These are phyloP conservation scores for Solidago caesia DNA, from an alignment of 129 eudicot genomes.

Conservation along the genomic window DNA sequence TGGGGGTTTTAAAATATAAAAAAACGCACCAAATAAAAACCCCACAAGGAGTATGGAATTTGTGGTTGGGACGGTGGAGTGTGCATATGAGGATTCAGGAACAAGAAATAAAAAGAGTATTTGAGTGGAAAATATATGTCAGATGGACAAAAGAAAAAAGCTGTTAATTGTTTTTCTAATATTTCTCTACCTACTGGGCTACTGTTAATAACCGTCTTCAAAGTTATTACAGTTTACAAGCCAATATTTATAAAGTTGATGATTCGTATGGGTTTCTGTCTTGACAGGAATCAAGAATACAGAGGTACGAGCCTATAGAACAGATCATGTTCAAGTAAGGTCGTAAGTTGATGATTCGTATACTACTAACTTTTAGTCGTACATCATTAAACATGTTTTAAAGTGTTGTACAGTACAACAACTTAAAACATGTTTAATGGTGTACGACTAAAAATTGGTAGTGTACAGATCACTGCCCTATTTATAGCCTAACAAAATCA, in stretches of 20 bases:
- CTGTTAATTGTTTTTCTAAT: background rate
- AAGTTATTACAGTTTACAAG: too few relatives aligned
- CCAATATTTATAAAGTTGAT: too few relatives aligned
- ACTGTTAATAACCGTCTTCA: too few relatives aligned
- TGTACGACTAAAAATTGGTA: too few relatives aligned
- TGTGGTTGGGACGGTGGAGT: constrained; percentile 44
- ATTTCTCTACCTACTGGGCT: background rate
- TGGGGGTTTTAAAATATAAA: constrained; percentile 24
- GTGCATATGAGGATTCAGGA: constrained; percentile 33
- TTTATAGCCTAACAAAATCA: too few relatives aligned
- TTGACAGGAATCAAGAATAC: constrained; percentile 29
- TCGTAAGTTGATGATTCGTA: too few relatives aligned
- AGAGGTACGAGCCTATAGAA: constrained; percentile 63
- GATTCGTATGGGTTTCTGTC: constrained; percentile 28
- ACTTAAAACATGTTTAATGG: too few relatives aligned
- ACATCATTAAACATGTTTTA: too few relatives aligned
- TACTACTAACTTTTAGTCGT: too few relatives aligned
- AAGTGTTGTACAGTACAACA: too few relatives aligned
- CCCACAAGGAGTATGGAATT: constrained; percentile 48
- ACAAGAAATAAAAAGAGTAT: constrained; percentile 25
- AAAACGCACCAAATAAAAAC: constrained; percentile 40
- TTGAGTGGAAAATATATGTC: constrained; percentile 32
- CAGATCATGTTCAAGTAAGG: constrained; percentile 85
- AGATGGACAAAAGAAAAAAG: constrained; percentile 9
- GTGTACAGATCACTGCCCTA: too few relatives aligned